phyloP scores from a whole-genome alignment of 352 stramenopile species.

The Globisporangium rhizosaccharum region DNA sequence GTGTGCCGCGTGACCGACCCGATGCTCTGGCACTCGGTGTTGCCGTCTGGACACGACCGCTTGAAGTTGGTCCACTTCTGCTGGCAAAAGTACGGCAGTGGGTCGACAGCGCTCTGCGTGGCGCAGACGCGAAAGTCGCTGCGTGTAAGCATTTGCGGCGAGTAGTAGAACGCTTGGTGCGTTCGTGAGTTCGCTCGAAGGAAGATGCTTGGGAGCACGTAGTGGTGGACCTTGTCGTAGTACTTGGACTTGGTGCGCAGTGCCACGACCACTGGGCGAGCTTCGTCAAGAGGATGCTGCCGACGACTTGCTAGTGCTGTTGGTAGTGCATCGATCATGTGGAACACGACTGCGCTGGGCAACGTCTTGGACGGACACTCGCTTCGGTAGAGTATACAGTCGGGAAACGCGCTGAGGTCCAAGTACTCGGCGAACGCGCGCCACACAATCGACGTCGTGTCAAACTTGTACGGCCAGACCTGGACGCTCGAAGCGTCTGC shows the following conservation, averaged over 20 bases:
- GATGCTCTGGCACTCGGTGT: slow-evolving; percentile 1
- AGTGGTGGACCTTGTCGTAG: slow-evolving; percentile 8
- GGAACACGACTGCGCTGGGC: not conserved
- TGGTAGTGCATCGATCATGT: not conserved
- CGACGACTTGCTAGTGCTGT: not conserved
- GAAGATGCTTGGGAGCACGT: slow-evolving; percentile 6
- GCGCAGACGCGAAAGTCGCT: slow-evolving; percentile 1
- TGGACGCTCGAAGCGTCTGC: not conserved
- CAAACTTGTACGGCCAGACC: slow-evolving; percentile 12
- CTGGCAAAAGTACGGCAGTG: slow-evolving; percentile 8
- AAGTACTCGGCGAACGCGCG: slow-evolving; percentile 4
- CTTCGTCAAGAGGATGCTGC: not conserved
- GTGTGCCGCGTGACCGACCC: not conserved
- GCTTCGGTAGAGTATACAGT: slow-evolving; percentile 4
- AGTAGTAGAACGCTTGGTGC: slow-evolving; percentile 8
- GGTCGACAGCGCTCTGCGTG: not conserved
- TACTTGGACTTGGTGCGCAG: slow-evolving; percentile 3
- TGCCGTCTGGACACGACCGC: slow-evolving; percentile 1
- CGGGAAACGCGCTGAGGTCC: slow-evolving; percentile 1
- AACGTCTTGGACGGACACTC: slow-evolving; percentile 1
- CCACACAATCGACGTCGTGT: slow-evolving; percentile 9
- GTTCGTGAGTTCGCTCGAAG: not conserved
- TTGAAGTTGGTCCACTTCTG: slow-evolving; percentile 12
- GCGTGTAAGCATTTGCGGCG: not conserved
- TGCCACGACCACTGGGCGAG: not conserved